Percentiles rank a stretch among this genome's conserved stretches.
These are phyloP conservation scores for Pseudopithomyces maydicus DNA, from an alignment of 2,329 filamentous ascomycete genomes.

Conservation along the genomic window DNA sequence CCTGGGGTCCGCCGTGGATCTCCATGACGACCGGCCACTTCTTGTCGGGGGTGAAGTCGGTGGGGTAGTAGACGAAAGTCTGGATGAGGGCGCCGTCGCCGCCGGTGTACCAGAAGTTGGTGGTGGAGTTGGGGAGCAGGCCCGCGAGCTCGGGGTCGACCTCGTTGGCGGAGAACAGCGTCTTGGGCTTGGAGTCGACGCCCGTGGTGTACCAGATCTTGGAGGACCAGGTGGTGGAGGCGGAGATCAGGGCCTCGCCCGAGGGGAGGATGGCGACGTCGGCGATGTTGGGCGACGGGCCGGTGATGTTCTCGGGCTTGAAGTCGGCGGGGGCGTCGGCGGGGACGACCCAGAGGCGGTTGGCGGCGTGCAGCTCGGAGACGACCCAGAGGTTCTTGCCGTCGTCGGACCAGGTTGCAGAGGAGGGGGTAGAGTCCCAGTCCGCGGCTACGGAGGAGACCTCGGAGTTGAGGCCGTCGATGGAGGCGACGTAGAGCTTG, in stretches of 20 bases:
- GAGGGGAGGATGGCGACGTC: constrained; percentile 63
- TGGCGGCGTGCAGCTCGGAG: constrained; percentile 37
- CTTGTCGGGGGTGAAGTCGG: constrained; percentile 68
- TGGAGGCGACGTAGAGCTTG: constrained; percentile 49
- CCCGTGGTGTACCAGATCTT: constrained; percentile 38
- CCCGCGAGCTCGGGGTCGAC: constrained; percentile 70
- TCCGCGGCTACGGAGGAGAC: constrained; percentile 35
- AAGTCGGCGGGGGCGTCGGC: constrained; percentile 60
- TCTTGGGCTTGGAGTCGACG: constrained; percentile 38
- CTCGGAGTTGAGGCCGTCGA: constrained; percentile 33
- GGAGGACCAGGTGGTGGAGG: constrained; percentile 37
- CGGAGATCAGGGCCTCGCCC: constrained; percentile 54
- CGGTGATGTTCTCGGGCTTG: constrained; percentile 50
- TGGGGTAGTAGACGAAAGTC: constrained; percentile 68
- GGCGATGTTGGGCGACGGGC: constrained; percentile 41
- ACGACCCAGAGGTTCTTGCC: constrained; percentile 38
- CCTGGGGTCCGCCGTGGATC: constrained; percentile 83
- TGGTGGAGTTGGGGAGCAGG: constrained; percentile 64
- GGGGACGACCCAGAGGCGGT: constrained; percentile 63
- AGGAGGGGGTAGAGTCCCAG: constrained; percentile 40
- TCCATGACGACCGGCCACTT: constrained; percentile 79
- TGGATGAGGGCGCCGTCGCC: constrained; percentile 64
- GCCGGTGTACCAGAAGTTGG: constrained; percentile 73
- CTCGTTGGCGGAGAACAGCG: constrained; percentile 65
- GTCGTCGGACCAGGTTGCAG: constrained; percentile 35